Evolutionary conservation across 176 grass and related monocot genomes (phyloP).

Genomic region (Leersia perrieri): DNA sequence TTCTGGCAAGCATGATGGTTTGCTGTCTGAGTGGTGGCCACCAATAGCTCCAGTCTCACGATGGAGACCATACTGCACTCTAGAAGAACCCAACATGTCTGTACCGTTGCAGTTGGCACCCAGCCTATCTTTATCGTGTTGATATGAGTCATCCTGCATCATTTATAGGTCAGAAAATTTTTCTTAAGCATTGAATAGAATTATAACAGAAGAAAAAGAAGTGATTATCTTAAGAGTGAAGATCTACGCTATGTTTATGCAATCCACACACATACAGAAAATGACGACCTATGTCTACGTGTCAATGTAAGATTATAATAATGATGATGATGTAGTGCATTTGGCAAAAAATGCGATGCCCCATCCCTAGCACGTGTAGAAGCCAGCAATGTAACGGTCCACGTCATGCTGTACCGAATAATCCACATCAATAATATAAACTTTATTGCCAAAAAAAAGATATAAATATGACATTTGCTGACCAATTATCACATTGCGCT

Average conservation of each 20-base stretch:
- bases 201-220: neutral
- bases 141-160: conserved; percentile 25
- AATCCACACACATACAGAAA: neutral
- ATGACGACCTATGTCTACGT: conserved; percentile 4
- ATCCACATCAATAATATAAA: neutral
- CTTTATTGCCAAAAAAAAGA: neutral
- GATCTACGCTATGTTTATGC: neutral
- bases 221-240: neutral
- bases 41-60: conserved; percentile 1
- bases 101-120: neutral
- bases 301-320: neutral
- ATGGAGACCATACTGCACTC: neutral
- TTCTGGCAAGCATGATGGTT: conserved; percentile 5
- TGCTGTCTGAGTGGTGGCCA: conserved; percentile 23
- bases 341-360: neutral
- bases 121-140: neutral
- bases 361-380: neutral
- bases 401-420: neutral
- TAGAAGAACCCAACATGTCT: conserved; percentile 4
- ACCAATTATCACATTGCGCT: neutral
- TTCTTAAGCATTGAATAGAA: neutral
- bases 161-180: neutral
- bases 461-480: neutral
- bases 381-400: neutral
- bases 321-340: neutral